Evolutionary conservation across 495 filamentous ascomycete species (phyloP).

Genomic region (Tetracladium marchalianum): DNA sequence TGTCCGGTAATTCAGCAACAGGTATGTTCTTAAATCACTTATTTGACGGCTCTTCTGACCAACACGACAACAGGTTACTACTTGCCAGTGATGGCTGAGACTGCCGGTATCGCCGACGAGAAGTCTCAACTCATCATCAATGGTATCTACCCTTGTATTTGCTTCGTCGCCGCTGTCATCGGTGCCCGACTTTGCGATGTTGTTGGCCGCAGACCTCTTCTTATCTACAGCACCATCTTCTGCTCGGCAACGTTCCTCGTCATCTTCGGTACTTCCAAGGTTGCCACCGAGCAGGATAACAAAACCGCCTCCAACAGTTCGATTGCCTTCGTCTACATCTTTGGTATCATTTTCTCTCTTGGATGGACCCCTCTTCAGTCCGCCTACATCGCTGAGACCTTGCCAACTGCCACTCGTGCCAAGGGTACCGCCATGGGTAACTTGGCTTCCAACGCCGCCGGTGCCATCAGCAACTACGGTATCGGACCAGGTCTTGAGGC

Average conservation of each 20-base stretch:
- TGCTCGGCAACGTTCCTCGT: constrained; percentile 39
- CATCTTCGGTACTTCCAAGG: constrained; percentile 36
- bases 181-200: constrained; percentile 45
- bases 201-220: constrained; percentile 48
- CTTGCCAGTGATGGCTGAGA: constrained; percentile 41
- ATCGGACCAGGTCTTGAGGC: constrained; percentile 43
- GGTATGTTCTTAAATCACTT: no score
- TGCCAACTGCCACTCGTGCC: constrained; percentile 45
- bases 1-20: constrained; percentile 47
- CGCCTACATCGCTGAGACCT: constrained; percentile 50
- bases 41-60: no score
- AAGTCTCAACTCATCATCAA: background rate
- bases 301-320: constrained; percentile 32
- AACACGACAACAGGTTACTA: no score
- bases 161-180: constrained; percentile 41
- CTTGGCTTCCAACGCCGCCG: constrained; percentile 26
- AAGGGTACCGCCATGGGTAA: constrained; percentile 45
- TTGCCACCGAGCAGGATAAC: constrained; percentile 9
- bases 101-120: constrained; percentile 40
- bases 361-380: constrained; percentile 54
- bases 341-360: constrained; percentile 51
- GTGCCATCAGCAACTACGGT: constrained; percentile 33
- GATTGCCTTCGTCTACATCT: constrained; percentile 51
- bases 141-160: constrained; percentile 24
- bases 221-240: constrained; percentile 43